phyloP scores from a whole-genome alignment of 1,284 basidiomycete species.

The Ustilago tritici region DNA sequence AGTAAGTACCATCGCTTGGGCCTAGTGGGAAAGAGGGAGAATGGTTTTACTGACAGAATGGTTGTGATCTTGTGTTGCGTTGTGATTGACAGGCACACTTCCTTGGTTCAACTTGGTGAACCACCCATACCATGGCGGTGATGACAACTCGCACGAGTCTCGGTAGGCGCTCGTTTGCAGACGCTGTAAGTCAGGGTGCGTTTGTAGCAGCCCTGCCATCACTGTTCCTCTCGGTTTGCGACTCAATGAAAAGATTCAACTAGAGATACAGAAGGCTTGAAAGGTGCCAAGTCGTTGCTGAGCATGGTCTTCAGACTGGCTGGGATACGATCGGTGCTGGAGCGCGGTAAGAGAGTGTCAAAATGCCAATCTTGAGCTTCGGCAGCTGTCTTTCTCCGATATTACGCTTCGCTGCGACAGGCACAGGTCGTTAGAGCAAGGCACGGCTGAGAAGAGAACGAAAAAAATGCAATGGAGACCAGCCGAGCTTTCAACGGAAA shows the following conservation, averaged over 20 bases:
- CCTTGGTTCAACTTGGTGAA: conserved; percentile 69
- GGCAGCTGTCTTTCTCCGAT: no score
- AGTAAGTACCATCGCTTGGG: conserved; percentile 46
- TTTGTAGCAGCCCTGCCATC: not conserved
- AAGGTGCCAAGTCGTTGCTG: not conserved
- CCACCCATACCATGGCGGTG: conserved; percentile 63
- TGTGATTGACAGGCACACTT: conserved; percentile 49
- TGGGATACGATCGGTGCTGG: no score
- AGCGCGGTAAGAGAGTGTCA: no score
- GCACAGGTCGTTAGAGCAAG: not conserved
- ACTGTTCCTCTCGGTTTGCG: not conserved
- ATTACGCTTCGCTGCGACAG: no score
- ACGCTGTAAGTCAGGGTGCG: not conserved
- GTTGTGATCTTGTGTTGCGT: not conserved
- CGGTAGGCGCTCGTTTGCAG: conserved; percentile 8
- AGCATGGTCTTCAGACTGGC: no score
- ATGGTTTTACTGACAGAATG: not conserved
- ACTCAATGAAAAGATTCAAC: conserved; percentile 9
- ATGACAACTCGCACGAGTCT: conserved; percentile 37
- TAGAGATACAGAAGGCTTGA: not conserved
- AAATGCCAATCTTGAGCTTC: no score
- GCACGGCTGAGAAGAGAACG: not conserved
- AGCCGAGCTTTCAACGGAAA: not conserved
- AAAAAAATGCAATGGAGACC: not conserved
- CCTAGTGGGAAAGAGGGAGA: not conserved